A percentile compares a stretch with the other conserved stretches of the same genome.
These are phyloP conservation scores for Talaromyces proteolyticus DNA, from an alignment of 495 filamentous ascomycete species.

Conservation along the genomic window DNA sequence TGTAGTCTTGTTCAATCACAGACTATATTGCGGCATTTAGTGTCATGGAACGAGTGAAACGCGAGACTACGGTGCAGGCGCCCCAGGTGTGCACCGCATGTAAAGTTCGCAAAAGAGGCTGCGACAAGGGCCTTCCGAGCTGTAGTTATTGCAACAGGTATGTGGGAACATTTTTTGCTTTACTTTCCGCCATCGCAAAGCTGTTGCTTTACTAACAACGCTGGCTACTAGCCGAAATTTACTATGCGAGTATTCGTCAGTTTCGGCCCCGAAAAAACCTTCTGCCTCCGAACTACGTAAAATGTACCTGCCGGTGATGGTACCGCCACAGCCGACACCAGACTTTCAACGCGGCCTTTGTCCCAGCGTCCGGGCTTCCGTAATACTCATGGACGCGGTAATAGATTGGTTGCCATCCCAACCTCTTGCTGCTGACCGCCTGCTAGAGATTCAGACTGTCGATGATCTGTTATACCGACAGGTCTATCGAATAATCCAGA, in stretches of 20 bases:
- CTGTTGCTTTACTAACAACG: not conserved
- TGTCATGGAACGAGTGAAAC: not conserved
- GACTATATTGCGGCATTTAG: no score
- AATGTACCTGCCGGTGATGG: no score
- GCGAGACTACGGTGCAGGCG: not conserved
- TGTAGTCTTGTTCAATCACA: no score
- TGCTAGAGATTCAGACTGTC: conserved; percentile 2
- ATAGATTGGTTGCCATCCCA: no score
- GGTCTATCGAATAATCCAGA: conserved; percentile 20
- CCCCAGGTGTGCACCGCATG: conserved; percentile 21
- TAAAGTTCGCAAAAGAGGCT: conserved; percentile 32
- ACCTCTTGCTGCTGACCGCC: conserved; percentile 7
- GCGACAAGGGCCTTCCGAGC: conserved; percentile 23
- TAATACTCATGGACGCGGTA: no score
- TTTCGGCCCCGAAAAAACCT: not conserved
- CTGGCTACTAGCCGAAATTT: conserved; percentile 4
- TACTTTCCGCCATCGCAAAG: not conserved
- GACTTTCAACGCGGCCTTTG: conserved; percentile 4
- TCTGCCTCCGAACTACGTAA: not conserved
- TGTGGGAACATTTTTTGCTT: no score
- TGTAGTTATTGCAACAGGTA: conserved; percentile 31
- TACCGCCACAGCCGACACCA: not conserved
- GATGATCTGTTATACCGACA: conserved; percentile 17
- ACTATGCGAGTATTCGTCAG: conserved; percentile 8
- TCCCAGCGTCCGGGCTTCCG: conserved; percentile 9